Conservation (phyloP, 73 alveolate genomes). For the Urostyla sp. region DNA sequence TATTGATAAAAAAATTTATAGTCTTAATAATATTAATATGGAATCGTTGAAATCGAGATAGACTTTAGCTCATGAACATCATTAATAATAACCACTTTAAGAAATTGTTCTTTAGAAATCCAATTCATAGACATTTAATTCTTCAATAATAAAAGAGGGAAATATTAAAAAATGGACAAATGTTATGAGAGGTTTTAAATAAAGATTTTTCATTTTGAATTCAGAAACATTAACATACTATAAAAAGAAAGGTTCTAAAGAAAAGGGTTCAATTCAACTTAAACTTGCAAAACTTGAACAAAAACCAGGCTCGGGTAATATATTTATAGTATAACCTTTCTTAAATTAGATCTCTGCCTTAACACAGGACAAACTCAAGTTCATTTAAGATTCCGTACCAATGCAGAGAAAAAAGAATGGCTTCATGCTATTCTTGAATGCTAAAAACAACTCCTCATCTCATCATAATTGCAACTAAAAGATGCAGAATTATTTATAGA, state of each 20-base stretch:
- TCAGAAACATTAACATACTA: slow-evolving; percentile 41
- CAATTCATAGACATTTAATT: too few relatives aligned
- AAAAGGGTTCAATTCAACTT: slow-evolving; percentile 42
- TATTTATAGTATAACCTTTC: slow-evolving; percentile 35
- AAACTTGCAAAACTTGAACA: slow-evolving; percentile 45
- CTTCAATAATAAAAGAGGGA: slow-evolving; percentile 43
- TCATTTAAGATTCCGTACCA: slow-evolving; percentile 21
- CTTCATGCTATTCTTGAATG: slow-evolving; percentile 49
- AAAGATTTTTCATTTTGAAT: slow-evolving; percentile 47
- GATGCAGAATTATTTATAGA: not conserved
- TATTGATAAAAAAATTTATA: too few relatives aligned
- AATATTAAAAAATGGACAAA: slow-evolving; percentile 51
- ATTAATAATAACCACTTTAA: too few relatives aligned
- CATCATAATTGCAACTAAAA: not conserved
- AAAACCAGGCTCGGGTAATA: slow-evolving; percentile 39
- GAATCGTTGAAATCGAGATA: too few relatives aligned
- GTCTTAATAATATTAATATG: too few relatives aligned
- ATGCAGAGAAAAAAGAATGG: slow-evolving; percentile 60
- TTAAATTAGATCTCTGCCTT: too few relatives aligned
- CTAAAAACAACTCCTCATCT: not conserved
- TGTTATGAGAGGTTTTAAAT: slow-evolving; percentile 45
- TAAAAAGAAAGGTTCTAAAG: slow-evolving; percentile 39
- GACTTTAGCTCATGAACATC: too few relatives aligned
- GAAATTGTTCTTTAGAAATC: too few relatives aligned
- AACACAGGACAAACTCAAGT: slow-evolving; percentile 48